These are phyloP conservation scores for Gastrolobium villosum DNA, from an alignment of 306 rosid species.

Conservation along the genomic window DNA sequence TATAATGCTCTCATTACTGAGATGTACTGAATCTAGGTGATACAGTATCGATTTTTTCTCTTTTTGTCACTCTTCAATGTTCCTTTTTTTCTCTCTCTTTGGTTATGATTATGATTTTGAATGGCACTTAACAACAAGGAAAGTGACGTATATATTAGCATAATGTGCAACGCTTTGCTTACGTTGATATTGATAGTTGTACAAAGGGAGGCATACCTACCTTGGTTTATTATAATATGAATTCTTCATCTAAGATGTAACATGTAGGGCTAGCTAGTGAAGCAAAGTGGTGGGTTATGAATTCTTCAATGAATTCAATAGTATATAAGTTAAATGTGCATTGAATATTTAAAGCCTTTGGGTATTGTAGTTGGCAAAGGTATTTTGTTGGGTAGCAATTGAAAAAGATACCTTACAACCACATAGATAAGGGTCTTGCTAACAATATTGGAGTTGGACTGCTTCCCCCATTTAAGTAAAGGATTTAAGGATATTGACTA, in stretches of 20 bases:
- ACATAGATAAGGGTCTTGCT: background rate
- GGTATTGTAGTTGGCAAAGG: background rate
- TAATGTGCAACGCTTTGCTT: constrained; percentile 41
- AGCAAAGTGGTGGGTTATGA: background rate
- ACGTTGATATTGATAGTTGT: constrained; percentile 50
- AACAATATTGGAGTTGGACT: background rate
- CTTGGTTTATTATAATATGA: background rate
- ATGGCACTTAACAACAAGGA: background rate
- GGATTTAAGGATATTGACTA: background rate
- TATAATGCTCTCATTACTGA: too few species aligned
- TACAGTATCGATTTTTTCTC: too few species aligned
- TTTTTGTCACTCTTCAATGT: constrained; percentile 12
- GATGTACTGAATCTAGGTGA: too few species aligned
- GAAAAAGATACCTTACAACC: background rate
- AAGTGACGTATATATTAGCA: constrained; percentile 4
- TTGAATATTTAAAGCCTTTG: background rate
- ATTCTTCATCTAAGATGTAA: too few species aligned
- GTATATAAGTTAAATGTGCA: background rate
- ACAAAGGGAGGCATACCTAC: background rate
- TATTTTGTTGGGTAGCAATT: background rate
- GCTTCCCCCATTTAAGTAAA: too few species aligned
- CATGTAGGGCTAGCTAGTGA: too few species aligned
- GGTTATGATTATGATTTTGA: background rate
- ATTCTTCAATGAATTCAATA: background rate
- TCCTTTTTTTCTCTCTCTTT: background rate